These are phyloP conservation scores for Zea luxurians DNA, from an alignment of 176 grass and related monocot genomes.

Conservation along the genomic window DNA sequence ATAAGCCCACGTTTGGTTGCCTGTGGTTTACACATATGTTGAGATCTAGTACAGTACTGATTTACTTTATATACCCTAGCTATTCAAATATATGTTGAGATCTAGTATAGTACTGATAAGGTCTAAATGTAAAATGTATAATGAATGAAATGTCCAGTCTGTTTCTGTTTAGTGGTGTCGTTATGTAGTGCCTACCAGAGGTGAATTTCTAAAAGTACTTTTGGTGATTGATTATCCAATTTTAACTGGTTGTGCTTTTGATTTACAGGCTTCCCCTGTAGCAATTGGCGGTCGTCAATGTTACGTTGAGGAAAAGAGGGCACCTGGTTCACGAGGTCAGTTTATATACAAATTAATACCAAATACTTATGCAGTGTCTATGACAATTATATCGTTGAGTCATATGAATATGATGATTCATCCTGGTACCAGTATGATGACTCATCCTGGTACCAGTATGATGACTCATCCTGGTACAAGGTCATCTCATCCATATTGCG, in stretches of 20 bases:
- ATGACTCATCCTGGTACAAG: too few relatives aligned
- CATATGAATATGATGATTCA: not conserved
- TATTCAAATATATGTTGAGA: not conserved
- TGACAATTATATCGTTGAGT: not conserved
- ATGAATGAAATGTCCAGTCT: not conserved
- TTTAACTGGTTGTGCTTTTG: conserved; percentile 33
- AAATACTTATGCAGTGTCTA: not conserved
- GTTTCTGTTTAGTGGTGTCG: not conserved
- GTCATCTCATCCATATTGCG: too few relatives aligned
- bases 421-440: not conserved
- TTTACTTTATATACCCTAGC: not conserved
- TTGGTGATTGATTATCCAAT: conserved; percentile 11
- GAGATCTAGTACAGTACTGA: not conserved
- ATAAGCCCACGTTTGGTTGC: not conserved
- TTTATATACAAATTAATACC: conserved; percentile 8
- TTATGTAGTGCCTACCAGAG: conserved; percentile 13
- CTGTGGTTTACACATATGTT: not conserved
- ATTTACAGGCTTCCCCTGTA: conserved; percentile 63
- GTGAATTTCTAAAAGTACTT: not conserved
- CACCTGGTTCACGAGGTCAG: conserved; percentile 69
- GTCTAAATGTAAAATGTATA: not conserved
- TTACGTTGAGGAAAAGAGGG: conserved; percentile 78
- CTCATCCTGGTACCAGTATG: not conserved
- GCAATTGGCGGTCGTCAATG: conserved; percentile 67
- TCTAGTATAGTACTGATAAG: not conserved